Conservation (phyloP, 495 filamentous ascomycete species). For the Talaromyces proteolyticus region DNA sequence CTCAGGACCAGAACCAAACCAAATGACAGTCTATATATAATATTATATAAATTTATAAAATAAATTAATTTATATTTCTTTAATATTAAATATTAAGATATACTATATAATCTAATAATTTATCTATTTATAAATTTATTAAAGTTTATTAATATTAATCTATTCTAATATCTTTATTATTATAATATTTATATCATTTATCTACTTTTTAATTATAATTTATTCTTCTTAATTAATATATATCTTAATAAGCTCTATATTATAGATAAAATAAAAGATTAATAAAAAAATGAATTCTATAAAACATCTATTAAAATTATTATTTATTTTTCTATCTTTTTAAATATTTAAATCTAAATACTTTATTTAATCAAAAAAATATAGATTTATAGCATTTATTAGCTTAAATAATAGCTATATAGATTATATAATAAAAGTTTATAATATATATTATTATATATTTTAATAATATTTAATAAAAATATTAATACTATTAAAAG, state of each 20-base stretch:
- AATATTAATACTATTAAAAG: not conserved
- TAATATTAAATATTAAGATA: not conserved
- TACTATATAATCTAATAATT: not conserved
- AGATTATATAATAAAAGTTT: not conserved
- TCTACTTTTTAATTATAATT: not conserved
- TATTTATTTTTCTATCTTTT: not conserved
- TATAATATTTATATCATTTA: not conserved
- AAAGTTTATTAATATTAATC: not conserved
- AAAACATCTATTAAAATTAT: not conserved
- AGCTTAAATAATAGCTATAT: not conserved
- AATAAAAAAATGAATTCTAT: not conserved
- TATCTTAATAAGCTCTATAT: not conserved
- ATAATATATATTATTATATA: not conserved
- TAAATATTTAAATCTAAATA: not conserved
- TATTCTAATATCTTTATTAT: not conserved
- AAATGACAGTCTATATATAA: too few relatives aligned
- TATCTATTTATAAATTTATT: not conserved
- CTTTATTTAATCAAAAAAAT: not conserved
- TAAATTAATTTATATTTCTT: not conserved
- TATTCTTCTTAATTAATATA: not conserved
- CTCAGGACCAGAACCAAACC: too few relatives aligned
- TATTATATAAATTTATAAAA: constrained; percentile 8
- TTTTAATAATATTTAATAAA: not conserved
- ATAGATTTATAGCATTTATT: not conserved
- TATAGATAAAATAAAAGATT: not conserved